Evolutionary conservation across 225 moss, liverwort and hornwort species (phyloP).

Genomic region (Straminergon stramineum): DNA sequence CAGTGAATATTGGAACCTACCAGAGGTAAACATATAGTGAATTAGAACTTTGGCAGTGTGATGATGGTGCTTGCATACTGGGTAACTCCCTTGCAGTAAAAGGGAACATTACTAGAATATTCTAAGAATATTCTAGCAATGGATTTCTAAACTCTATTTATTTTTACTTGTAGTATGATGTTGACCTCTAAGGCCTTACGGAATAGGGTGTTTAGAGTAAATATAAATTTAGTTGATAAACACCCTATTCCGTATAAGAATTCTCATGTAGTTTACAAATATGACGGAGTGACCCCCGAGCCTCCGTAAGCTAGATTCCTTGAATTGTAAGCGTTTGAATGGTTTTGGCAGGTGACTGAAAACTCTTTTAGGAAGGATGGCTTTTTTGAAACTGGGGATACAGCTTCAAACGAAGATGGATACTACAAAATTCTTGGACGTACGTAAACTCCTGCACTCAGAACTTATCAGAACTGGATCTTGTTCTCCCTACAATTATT

Average conservation of each 20-base stretch:
- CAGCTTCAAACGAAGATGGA: slow-evolving; percentile 53
- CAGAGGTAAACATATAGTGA: slow-evolving; percentile 36
- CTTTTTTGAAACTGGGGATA: slow-evolving; percentile 83
- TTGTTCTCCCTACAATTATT: background rate
- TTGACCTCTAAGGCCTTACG: background rate
- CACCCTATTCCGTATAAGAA: background rate
- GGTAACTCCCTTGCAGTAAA: background rate
- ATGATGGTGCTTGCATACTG: background rate
- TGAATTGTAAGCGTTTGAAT: background rate
- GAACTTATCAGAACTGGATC: background rate
- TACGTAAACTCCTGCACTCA: slow-evolving; percentile 16
- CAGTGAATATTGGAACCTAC: slow-evolving; percentile 77
- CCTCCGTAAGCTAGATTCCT: background rate
- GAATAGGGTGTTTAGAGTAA: background rate
- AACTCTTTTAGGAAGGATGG: slow-evolving; percentile 68
- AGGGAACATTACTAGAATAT: background rate
- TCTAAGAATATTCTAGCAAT: background rate
- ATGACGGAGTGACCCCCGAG: background rate
- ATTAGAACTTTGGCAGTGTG: background rate
- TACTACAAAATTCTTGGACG: slow-evolving; percentile 85
- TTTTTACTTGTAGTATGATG: background rate
- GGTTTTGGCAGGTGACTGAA: slow-evolving; percentile 62
- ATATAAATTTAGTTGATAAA: no score
- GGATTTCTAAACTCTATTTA: background rate
- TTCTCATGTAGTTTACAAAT: background rate